phyloP scores from a whole-genome alignment of 108 stramenopile species.

The Fragilariopsis cylindrus region DNA sequence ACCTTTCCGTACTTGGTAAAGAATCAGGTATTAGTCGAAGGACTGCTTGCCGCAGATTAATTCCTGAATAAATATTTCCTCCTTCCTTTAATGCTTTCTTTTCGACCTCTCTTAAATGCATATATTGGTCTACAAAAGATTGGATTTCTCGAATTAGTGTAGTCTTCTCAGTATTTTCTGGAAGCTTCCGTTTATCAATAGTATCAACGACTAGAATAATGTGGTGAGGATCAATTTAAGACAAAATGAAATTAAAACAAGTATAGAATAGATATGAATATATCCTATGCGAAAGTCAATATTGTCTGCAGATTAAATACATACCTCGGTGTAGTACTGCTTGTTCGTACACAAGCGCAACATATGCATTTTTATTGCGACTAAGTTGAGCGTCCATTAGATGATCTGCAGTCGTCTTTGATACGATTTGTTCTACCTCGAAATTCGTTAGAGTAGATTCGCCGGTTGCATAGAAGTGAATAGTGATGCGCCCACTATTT shows the following conservation, averaged over 20 bases:
- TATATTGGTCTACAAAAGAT: slow-evolving; percentile 46
- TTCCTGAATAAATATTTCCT: slow-evolving; percentile 36
- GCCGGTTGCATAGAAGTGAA: slow-evolving; percentile 35
- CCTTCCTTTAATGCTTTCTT: slow-evolving; percentile 55
- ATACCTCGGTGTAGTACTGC: slow-evolving; percentile 29
- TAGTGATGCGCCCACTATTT: slow-evolving; percentile 64
- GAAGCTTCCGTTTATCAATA: not conserved
- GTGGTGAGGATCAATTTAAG: not conserved
- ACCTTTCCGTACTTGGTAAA: slow-evolving; percentile 41
- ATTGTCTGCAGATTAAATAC: not conserved
- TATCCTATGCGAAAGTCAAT: not conserved
- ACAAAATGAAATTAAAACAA: not conserved
- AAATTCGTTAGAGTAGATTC: slow-evolving; percentile 52
- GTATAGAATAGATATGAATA: not conserved
- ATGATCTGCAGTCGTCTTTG: slow-evolving; percentile 36
- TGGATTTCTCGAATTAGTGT: slow-evolving; percentile 36
- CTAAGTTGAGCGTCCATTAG: slow-evolving; percentile 34
- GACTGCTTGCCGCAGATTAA: slow-evolving; percentile 30
- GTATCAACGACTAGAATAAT: slow-evolving; percentile 10
- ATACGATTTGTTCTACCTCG: slow-evolving; percentile 53
- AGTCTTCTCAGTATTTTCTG: not conserved
- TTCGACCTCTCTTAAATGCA: slow-evolving; percentile 56
- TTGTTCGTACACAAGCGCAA: slow-evolving; percentile 36
- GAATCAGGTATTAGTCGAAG: slow-evolving; percentile 34
- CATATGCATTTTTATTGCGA: slow-evolving; percentile 20